Base-by-base conservation (phyloP, 768 basidiomycete species). In the Russula brevipes region DNA sequence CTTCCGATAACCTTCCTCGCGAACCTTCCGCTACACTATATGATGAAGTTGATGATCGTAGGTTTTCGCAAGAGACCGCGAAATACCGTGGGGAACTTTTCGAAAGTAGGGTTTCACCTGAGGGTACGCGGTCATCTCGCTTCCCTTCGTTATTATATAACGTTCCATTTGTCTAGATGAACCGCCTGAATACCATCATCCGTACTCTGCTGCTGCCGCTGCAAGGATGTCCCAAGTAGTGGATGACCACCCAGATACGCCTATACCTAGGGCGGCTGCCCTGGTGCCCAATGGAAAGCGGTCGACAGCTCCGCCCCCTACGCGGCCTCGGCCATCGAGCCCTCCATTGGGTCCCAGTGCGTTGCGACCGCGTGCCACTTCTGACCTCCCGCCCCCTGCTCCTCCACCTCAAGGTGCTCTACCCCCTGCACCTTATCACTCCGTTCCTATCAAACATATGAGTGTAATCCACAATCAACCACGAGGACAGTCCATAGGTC, bases 371-470 rank as follows among this genome's bases (percentile, higher is more conserved):
- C 74, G 81, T 60, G 80, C 86, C 60, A 73, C 78, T 46, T 85
- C 88, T 59, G 79, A 78, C 10, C 80, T 89, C 42, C 86, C 86
- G 5, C 86, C 86, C 11, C 79, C 83, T 47, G 80, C 78, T 0
- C 89, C 88, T 3, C 87, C 85, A 16, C 89, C 89, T 36, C 76
- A 78, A 17, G 77, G 79, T 52, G 79, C 84, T 3, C 76, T 84
- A 12, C 88, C 88, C 0, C 85, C 83, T 0, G 83, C 87, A 1
- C 84, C 86, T 31, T 72, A 71, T 44, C 63, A 72, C 16, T 65
- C 70, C 31, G 52, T 69, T 12, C 71, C 72, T 19, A 73, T 72
- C 19, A 68, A 70, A 50, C 75, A 75, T 47, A 66, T 77, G 44
- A 80, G 79, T 41, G 74, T 59, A 45, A 19, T 73, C 54, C 61